Evolutionary conservation across 1,284 basidiomycete species (phyloP).

Genomic region (Pascua sp.): DNA sequence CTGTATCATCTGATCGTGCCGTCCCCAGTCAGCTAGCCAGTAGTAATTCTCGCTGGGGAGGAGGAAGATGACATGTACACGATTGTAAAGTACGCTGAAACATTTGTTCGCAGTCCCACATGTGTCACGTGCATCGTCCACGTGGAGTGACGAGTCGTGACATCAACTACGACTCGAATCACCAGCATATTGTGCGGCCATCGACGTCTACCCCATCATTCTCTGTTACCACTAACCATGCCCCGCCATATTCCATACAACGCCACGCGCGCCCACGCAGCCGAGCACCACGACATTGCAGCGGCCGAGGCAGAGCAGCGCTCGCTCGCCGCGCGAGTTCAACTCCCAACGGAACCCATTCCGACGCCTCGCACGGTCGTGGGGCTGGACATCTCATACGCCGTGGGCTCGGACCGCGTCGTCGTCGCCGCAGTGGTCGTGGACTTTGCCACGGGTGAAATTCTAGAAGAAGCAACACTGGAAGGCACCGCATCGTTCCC

Average conservation of each 20-base stretch:
- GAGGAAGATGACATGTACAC: too few species aligned
- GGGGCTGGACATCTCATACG: slow-evolving; percentile 4
- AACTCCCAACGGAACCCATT: neutral
- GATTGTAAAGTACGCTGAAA: too few species aligned
- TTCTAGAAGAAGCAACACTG: neutral
- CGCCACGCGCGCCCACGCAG: neutral
- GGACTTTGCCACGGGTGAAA: neutral
- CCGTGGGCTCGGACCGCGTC: slow-evolving; percentile 1
- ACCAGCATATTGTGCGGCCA: too few species aligned
- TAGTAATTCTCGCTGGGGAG: too few species aligned
- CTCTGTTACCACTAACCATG: neutral
- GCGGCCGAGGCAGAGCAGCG: slow-evolving; percentile 2
- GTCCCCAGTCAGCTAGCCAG: too few species aligned
- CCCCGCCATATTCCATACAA: neutral
- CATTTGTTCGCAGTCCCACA: too few species aligned
- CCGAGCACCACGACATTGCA: neutral
- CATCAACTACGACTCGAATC: too few species aligned
- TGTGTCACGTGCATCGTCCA: too few species aligned
- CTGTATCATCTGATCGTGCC: too few species aligned
- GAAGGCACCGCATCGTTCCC: neutral
- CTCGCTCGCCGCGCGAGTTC: neutral
- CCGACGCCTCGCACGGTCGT: neutral
- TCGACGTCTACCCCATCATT: too few species aligned
- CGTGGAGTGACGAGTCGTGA: too few species aligned
- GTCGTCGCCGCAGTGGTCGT: slow-evolving; percentile 4